Base-by-base conservation (phyloP, 2,329 filamentous ascomycete genomes). In the Ophiobolus disseminans region DNA sequence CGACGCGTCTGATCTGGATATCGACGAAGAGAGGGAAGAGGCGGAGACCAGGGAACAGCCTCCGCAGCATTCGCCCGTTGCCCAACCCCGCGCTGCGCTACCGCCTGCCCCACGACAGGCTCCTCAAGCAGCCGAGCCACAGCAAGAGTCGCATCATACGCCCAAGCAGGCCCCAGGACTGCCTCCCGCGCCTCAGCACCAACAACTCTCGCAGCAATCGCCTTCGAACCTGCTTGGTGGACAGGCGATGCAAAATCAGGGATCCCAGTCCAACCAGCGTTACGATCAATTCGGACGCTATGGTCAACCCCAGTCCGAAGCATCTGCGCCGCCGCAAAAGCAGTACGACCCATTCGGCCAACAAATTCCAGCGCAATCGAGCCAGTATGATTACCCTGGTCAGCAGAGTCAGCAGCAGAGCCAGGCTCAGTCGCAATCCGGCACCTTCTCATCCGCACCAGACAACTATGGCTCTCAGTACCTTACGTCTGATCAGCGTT, bases 1-100 rank as follows among this genome's bases (percentile, higher is more conserved):
- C 43, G 83, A 84, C 52, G 69, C 76, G 50, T 89, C 92, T 39
- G 70, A 91, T 44, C 72, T 79, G 21, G 92, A 97, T 66, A 90
- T 96, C 55, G 94, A 97, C 68, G 91, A 93, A 57, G 91, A 97
- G 68, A 86, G 92, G 55, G 94, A 99, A 77, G 91, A 97, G 74
- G 87, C 93, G 31, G 93, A 97, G 80, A 97, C 94, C 46, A 87
- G 93, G 66, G 87, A 90, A 58, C 93, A 97, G 69, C 91, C 93
- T 55, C 93, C 93, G 21, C 90, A 93, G 60, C 92, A 96, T 70
- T 97, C 94, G 14, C 94, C 94, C 26, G 85, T 93, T 54, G 83
- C 90, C 44, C 86, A 90, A 59, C 93, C 94, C 55, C 86, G 92
- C 63, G 88, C 94, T 54, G 89, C 93, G 10, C 82, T 97, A 20